These are phyloP conservation scores for Suillus sp. DNA, from an alignment of 768 basidiomycete genomes.

Conservation along the genomic window DNA sequence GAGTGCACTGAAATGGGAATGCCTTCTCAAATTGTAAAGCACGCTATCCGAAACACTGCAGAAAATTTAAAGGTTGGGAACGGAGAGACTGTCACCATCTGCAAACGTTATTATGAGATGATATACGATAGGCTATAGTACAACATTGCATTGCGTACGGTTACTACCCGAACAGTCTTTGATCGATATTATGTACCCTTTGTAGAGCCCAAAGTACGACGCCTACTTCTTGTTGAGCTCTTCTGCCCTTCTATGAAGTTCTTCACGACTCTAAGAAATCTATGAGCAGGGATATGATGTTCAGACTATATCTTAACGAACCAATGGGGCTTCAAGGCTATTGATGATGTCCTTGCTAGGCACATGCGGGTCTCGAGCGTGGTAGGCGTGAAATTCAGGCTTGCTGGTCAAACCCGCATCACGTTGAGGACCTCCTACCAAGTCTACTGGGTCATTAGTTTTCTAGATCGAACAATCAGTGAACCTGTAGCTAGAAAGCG, in stretches of 20 bases:
- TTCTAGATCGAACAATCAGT: conserved; percentile 39
- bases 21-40: too few relatives aligned
- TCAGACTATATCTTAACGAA: conserved; percentile 27
- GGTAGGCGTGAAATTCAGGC: conserved; percentile 46
- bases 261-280: conserved; percentile 61
- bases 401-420: conserved; percentile 42
- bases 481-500: background rate
- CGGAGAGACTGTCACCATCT: too few relatives aligned
- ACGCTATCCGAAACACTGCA: too few relatives aligned
- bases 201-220: background rate
- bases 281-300: background rate
- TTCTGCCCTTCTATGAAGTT: conserved; percentile 47
- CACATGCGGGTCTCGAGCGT: conserved; percentile 53
- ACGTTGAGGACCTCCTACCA: conserved; percentile 36
- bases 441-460: conserved; percentile 61
- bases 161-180: too few relatives aligned
- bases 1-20: too few relatives aligned
- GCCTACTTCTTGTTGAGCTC: conserved; percentile 44
- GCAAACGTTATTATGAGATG: too few relatives aligned
- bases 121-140: too few relatives aligned
- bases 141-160: too few relatives aligned
- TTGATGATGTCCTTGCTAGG: conserved; percentile 47
- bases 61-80: too few relatives aligned
- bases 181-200: background rate
- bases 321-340: conserved; percentile 50